Conservation (phyloP, 495 filamentous ascomycete genomes). For the Durotheca rogersii region DNA sequence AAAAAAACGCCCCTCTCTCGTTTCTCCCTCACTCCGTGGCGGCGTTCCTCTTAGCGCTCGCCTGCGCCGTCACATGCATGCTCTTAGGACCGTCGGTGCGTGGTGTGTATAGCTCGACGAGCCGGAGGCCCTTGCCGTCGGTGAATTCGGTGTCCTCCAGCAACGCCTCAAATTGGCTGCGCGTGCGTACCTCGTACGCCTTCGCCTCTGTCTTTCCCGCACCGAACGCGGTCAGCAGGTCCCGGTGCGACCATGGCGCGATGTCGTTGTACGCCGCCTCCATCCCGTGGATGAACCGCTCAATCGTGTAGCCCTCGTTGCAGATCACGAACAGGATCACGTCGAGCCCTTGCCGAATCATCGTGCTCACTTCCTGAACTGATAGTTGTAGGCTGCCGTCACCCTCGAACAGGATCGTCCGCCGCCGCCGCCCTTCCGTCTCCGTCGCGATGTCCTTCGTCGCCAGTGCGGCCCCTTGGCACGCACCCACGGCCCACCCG, state of each 20-base stretch:
- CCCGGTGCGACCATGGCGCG: conserved; percentile 67
- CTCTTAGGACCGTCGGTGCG: conserved; percentile 75
- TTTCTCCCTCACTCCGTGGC: conserved; percentile 30
- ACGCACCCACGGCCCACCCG: conserved; percentile 76
- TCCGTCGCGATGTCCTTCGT: conserved; percentile 55
- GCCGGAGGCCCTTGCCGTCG: conserved; percentile 50
- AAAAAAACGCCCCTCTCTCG: neutral
- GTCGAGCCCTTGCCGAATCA: conserved; percentile 73
- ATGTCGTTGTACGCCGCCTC: conserved; percentile 80
- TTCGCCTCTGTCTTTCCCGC: conserved; percentile 55
- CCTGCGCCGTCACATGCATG: conserved; percentile 69
- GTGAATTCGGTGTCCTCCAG: conserved; percentile 69
- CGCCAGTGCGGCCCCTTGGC: conserved; percentile 73
- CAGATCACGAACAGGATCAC: conserved; percentile 81
- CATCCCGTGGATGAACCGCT: conserved; percentile 76
- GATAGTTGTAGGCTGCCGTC: conserved; percentile 88
- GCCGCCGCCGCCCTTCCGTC: conserved; percentile 37
- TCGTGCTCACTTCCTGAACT: conserved; percentile 81
- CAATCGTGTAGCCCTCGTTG: conserved; percentile 76
- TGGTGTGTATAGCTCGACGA: conserved; percentile 87
- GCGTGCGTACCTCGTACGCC: conserved; percentile 70
- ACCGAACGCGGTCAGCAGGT: conserved; percentile 69
- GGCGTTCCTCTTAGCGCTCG: conserved; percentile 60
- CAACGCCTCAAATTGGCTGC: conserved; percentile 65
- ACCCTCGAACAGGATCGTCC: conserved; percentile 82